Evolutionary conservation across 2,329 filamentous ascomycete genomes (phyloP), one percentile per base, ranked within the genome.

Genomic region (Fusarium phyllophilum): DNA sequence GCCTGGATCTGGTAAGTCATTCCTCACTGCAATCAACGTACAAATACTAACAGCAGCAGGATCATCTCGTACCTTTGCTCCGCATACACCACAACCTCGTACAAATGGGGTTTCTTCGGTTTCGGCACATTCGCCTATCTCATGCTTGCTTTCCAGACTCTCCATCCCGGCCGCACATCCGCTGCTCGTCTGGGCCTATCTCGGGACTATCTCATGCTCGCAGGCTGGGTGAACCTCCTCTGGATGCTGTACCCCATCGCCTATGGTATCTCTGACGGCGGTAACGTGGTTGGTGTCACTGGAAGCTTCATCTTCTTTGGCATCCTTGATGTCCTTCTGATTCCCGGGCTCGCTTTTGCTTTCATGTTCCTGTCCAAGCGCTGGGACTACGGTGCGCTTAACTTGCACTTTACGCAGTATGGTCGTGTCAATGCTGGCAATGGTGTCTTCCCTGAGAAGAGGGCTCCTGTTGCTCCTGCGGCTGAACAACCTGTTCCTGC

Each of bases 51-150:
- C 70, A 31, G 6, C 31, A 22, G 57, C 33, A 80, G 78, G 78
- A 76, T 88, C 69, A 74, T 89, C 74, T 81, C 82, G 29, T 89
- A 88, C 77, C 83, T 89, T 36, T 81, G 84, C 59, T 82, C 82
- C 29, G 86, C 87, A 59, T 86, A 84, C 79, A 87, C 86, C 8
- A 66, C 76, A 12, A 84, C 84, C 54, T 83, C 81, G 74, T 89
- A 89, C 80, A 89, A 89, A 79, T 89, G 88, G 88, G 88, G 88
- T 11, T 90, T 88, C 83, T 89, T 82, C 76, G 84, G 81, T 70
- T 88, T 89, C 64, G 88, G 87, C 71, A 86, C 85, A 20, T 68
- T 85, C 22, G 85, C 86, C 44, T 87, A 88, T 80, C 75, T 79
- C 29, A 46, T 84, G 8, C 83, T 89, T 6, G 76, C 85, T 13